Conservation (phyloP, 306 rosid genomes). For the Hippophae tibetana region DNA sequence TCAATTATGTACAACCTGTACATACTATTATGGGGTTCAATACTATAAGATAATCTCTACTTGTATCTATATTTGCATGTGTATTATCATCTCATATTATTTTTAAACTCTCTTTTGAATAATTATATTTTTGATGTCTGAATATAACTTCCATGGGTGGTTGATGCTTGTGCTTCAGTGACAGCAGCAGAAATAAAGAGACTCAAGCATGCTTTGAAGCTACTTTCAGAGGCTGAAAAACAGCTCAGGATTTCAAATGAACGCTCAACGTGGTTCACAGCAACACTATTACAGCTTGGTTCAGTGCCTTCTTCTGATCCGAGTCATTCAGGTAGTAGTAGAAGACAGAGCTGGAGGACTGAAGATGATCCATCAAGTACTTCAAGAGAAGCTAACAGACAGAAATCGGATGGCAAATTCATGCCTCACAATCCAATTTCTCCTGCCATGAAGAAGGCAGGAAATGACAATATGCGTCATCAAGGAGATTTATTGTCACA, state of each 20-base stretch:
- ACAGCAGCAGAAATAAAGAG: constrained; percentile 74
- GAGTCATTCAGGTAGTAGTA: constrained; percentile 67
- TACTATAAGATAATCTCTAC: too few relatives aligned
- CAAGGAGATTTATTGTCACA: constrained; percentile 33
- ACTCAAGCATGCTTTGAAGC: constrained; percentile 85
- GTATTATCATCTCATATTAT: constrained; percentile 1
- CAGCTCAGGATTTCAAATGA: constrained; percentile 89
- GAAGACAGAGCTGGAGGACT: constrained; percentile 78
- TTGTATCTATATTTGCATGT: too few relatives aligned
- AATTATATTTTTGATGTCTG: not conserved
- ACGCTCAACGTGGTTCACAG: constrained; percentile 97
- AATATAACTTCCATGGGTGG: constrained; percentile 11
- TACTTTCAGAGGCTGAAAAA: constrained; percentile 92
- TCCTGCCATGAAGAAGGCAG: constrained; percentile 32
- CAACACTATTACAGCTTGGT: constrained; percentile 90
- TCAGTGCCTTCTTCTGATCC: constrained; percentile 72
- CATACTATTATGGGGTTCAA: too few relatives aligned
- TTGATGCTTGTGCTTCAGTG: constrained; percentile 56
- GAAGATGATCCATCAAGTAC: constrained; percentile 78
- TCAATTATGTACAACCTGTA: too few relatives aligned
- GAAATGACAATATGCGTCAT: constrained; percentile 35
- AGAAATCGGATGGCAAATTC: constrained; percentile 44
- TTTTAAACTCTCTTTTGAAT: not conserved
- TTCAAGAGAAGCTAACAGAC: constrained; percentile 62
- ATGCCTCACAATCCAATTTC: constrained; percentile 32